Base-by-base conservation (phyloP, 2,329 filamentous ascomycete genomes). In the Neurospora sp. region DNA sequence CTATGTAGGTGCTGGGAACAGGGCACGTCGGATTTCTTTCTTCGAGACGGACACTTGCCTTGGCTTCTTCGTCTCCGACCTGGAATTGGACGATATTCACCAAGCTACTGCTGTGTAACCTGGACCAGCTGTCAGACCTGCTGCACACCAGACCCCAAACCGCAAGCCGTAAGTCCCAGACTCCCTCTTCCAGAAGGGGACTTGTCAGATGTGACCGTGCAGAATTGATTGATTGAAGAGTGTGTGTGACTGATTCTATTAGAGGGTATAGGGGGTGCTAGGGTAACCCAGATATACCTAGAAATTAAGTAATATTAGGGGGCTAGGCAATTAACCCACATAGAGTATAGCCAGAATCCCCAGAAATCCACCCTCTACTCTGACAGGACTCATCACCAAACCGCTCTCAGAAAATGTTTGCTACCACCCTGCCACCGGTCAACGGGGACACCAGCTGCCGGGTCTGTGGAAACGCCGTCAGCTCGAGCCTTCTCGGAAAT, bases 21-120 rank as follows among this genome's bases (percentile, higher is more conserved):
- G 52, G 52, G 15, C 52, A 62, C 2, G 15, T n/a, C 23, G 15
- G 23, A 62, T 33, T 62, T 62, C 52, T 62, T 62, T 62, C 52
- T 62, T 62, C 15, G 52, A 62, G 3, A 62, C 52, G 52, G 28
- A 62, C 36, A 62, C 8, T 17, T 62, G 52, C 52, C 33, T 62
- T 4, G 52, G 52, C 15, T 15, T 36, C 28, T 33, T 62, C 52
- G 28, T 62, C 28, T 58, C 15, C 23, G 8, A 33, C 52, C 13
- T 62, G 3, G 13, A 62, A n/a, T 62, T 62, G 52, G 52, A 62
- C 23, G 7, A 36, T 62, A 8, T 10, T 62, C 28, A 62, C 13
- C 52, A 62, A 62, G 28, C 52, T 62, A 36, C 52, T 62, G 52
- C 52, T 62, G 28, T 62, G 52, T 15, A n/a, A 62, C 52, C 52